Evolutionary conservation across 1,139 yeast genomes (phyloP), one percentile per base, ranked within the genome.

Genomic region (Sporopachydermia cereana): DNA sequence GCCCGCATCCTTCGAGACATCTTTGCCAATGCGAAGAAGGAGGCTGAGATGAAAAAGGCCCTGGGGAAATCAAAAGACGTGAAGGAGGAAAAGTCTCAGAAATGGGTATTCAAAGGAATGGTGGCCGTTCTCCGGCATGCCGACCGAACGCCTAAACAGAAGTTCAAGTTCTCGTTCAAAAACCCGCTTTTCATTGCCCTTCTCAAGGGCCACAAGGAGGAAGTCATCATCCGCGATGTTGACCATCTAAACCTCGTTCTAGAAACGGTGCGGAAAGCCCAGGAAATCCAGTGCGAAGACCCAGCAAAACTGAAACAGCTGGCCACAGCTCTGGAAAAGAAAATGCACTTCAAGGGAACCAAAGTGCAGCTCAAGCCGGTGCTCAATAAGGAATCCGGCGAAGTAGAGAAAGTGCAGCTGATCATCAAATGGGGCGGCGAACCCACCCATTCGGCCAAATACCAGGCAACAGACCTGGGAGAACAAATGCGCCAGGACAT

Each of bases 351-450:
- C 56, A 97, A 97, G 0, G 99, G 99, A 3, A 93, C 99, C 0
- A 93, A 93, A 57, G 84, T 93, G 49, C 99, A 93, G 65, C 69
- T 93, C 54, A 93, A 93, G 60, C 99, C 99, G 0, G 78, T 94
- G 3, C 61, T 88, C 46, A 74, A 76, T 54, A 66, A 69, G 5
- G 81, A 76, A 36, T 70, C 66, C 46, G 75, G 77, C 7, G 89
- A 83, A 44, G 94, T 91, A 18, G 97, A 89, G 53, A 93, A 93
- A 58, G 96, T 91, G 21, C 98, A 93, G 63, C 79, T 93, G 51
- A 93, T 91, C 51, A 70, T 91, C 55, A 93, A 93, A 61, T 93
- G 98, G 98, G 98, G 98, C 55, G 99, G 99, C 52, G 99, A 93
- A 62, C 96, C 98, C 7, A 93, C 99, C 1, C 99, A 93, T 61